Percentiles rank a stretch among this genome's conserved stretches.
phyloP scores from a whole-genome alignment of 176 grass and related monocot genomes.

The Raddia distichophylla region DNA sequence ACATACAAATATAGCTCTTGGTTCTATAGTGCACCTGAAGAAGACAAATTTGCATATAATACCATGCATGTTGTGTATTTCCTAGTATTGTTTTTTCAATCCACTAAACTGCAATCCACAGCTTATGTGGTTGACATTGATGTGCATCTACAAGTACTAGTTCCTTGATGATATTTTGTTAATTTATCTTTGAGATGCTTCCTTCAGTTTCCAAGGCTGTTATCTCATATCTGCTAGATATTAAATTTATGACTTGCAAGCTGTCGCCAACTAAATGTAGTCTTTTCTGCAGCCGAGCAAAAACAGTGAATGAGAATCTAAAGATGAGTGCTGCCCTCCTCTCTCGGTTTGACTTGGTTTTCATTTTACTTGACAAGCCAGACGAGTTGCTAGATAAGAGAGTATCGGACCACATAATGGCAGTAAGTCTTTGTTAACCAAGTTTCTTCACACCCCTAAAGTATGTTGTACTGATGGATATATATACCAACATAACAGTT shows the following conservation, averaged over 20 bases:
- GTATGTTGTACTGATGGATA: neutral
- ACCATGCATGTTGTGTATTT: constrained; percentile 25
- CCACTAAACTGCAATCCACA: neutral
- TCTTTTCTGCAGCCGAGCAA: constrained; percentile 70
- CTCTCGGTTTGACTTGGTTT: constrained; percentile 93
- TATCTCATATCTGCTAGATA: neutral
- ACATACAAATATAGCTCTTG: neutral
- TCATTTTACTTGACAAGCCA: constrained; percentile 91
- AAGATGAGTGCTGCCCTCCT: constrained; percentile 88
- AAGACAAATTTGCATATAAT: neutral
- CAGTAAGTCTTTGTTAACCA: constrained; percentile 49
- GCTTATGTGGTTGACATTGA: neutral
- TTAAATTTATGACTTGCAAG: neutral
- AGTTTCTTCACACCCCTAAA: constrained; percentile 22
- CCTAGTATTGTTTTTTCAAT: constrained; percentile 2
- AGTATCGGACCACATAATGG: constrained; percentile 85
- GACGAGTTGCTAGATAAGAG: constrained; percentile 81
- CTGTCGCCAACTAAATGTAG: constrained; percentile 12
- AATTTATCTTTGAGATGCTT: neutral
- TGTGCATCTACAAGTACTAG: neutral
- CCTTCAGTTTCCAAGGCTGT: neutral
- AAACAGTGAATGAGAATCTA: constrained; percentile 92
- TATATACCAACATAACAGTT: neutral
- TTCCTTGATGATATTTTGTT: neutral
- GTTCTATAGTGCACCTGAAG: neutral